Evolutionary conservation across 2,329 filamentous ascomycete species (phyloP).

Genomic region (Akanthomyces muscarius): DNA sequence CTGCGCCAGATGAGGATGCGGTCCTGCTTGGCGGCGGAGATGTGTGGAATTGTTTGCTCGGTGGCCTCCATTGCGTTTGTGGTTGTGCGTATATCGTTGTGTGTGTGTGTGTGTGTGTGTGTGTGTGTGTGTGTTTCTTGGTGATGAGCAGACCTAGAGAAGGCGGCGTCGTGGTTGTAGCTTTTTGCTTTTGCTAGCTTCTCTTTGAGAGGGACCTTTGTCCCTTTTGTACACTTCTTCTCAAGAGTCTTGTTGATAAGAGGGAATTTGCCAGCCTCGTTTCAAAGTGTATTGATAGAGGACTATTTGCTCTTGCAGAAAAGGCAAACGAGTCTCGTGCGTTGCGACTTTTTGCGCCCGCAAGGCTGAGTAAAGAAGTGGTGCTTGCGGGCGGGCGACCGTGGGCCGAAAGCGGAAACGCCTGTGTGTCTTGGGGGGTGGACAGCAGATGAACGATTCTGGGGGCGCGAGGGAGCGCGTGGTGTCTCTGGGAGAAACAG

Average conservation of each 20-base stretch:
- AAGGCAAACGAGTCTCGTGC: too few species aligned
- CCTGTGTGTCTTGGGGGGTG: neutral
- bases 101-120: neutral
- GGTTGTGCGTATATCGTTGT: neutral
- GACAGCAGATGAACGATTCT: too few species aligned
- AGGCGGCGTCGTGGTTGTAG: neutral
- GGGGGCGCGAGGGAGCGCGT: neutral
- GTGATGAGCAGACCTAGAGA: too few species aligned
- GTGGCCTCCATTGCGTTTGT: constrained; percentile 8
- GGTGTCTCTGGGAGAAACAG: neutral
- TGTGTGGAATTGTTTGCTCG: constrained; percentile 15
- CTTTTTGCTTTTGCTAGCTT: neutral
- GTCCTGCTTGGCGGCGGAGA: constrained; percentile 29
- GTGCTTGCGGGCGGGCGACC: neutral
- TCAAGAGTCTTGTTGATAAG: too few species aligned
- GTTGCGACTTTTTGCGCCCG: neutral
- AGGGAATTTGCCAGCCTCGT: too few species aligned
- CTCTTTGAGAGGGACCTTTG: neutral
- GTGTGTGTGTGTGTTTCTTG: neutral
- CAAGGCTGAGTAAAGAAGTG: neutral
- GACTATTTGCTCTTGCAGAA: too few species aligned
- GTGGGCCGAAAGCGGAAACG: constrained; percentile 6
- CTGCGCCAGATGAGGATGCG: constrained; percentile 48
- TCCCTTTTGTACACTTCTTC: too few species aligned
- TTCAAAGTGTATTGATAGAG: too few species aligned